Conservation (phyloP, 1,284 basidiomycete species). For the Melampsora americana region DNA sequence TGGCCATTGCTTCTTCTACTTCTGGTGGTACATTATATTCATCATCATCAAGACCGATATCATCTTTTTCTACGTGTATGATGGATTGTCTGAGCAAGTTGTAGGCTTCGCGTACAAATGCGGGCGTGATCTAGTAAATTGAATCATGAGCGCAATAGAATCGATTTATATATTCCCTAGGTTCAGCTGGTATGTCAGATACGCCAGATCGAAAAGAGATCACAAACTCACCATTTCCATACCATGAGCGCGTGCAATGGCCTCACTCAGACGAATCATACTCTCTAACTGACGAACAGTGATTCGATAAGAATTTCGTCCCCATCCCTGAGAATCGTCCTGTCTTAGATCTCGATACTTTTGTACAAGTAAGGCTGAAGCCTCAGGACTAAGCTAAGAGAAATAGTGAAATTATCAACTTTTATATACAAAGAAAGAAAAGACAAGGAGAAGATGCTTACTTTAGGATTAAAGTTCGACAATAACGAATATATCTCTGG, state of each 20-base stretch:
- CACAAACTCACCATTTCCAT: constrained; percentile 66
- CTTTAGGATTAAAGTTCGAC: constrained; percentile 92
- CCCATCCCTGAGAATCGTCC: constrained; percentile 82
- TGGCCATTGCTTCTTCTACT: constrained; percentile 55
- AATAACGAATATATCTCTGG: constrained; percentile 94
- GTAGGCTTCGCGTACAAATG: constrained; percentile 93
- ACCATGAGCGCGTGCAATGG: constrained; percentile 94
- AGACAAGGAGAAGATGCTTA: constrained; percentile 53
- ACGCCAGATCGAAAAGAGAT: not conserved
- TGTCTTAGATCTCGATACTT: too few relatives aligned
- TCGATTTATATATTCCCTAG: too few relatives aligned
- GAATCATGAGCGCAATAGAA: not conserved
- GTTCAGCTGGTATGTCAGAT: too few relatives aligned
- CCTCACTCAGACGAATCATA: constrained; percentile 95
- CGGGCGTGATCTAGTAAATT: constrained; percentile 70
- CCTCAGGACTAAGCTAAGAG: constrained; percentile 85
- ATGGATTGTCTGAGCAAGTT: constrained; percentile 91
- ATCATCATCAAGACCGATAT: constrained; percentile 95
- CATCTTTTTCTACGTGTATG: constrained; percentile 98
- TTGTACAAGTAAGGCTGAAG: constrained; percentile 85
- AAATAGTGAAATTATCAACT: constrained; percentile 23
- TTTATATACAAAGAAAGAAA: not conserved
- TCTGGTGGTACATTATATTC: constrained; percentile 63
- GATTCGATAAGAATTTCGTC: constrained; percentile 89
- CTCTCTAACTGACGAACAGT: constrained; percentile 93